Conservation (phyloP, 768 basidiomycete genomes). For the Leccinum rimulosum region DNA sequence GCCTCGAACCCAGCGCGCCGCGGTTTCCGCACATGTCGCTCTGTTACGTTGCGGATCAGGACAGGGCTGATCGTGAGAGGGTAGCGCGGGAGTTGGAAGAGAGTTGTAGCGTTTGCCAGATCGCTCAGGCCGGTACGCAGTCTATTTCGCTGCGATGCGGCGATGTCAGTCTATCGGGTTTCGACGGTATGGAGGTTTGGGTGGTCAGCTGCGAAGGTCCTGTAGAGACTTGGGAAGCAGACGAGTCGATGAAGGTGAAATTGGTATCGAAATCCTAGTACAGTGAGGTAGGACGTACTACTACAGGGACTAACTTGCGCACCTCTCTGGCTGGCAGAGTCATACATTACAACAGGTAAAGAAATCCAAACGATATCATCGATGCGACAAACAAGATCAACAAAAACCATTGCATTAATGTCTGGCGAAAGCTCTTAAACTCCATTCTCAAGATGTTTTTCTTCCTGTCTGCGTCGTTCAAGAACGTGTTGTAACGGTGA, state of each 20-base stretch:
- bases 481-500: conserved; percentile 27
- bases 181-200: conserved; percentile 55
- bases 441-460: conserved; percentile 21
- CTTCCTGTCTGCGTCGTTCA: conserved; percentile 20
- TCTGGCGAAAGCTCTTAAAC: conserved; percentile 1
- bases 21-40: conserved; percentile 71
- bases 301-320: background rate
- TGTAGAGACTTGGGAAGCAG: conserved; percentile 55
- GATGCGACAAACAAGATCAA: conserved; percentile 8
- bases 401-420: conserved; percentile 1
- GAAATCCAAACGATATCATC: conserved; percentile 7
- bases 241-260: conserved; percentile 36
- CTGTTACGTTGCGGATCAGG: conserved; percentile 69
- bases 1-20: conserved; percentile 48
- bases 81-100: conserved; percentile 44
- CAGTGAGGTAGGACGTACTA: background rate
- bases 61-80: conserved; percentile 50
- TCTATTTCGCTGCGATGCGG: conserved; percentile 26
- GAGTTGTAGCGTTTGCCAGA: conserved; percentile 33
- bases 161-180: conserved; percentile 38
- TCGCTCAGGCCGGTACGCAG: conserved; percentile 23
- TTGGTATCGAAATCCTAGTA: background rate
- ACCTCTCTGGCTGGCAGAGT: background rate
- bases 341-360: background rate
- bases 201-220: conserved; percentile 56